phyloP scores from a whole-genome alignment of 1,284 basidiomycete species.

The Vanrija sp. region DNA sequence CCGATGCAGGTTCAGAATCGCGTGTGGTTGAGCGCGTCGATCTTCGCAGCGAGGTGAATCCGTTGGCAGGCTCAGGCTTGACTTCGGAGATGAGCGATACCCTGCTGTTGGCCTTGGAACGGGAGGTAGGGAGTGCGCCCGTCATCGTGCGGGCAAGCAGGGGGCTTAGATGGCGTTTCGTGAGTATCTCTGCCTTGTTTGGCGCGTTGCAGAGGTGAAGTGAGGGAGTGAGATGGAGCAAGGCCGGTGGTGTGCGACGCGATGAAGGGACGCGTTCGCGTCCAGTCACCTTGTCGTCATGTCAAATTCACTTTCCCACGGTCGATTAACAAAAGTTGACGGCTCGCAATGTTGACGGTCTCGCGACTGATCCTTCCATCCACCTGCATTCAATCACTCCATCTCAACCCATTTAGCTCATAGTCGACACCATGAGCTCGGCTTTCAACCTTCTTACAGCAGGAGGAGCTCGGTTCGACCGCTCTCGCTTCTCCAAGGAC shows the following conservation, averaged over 20 bases:
- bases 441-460: constrained; percentile 73
- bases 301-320: constrained; percentile 14
- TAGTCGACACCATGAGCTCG: constrained; percentile 27
- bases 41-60: constrained; percentile 20
- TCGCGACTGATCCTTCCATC: not conserved
- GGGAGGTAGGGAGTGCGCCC: constrained; percentile 4
- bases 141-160: too few species aligned
- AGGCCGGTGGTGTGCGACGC: not conserved
- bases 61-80: constrained; percentile 2
- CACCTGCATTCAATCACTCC: too few species aligned
- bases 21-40: constrained; percentile 20
- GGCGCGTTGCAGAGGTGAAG: too few species aligned
- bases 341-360: not conserved
- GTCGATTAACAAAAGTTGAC: constrained; percentile 12
- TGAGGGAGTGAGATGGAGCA: not conserved
- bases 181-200: not conserved
- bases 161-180: not conserved
- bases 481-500: constrained; percentile 67
- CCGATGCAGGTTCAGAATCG: not conserved
- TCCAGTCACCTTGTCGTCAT: not conserved
- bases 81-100: constrained; percentile 15
- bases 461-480: constrained; percentile 68
- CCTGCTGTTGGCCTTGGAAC: constrained; percentile 11
- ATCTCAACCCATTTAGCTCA: too few species aligned
- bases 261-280: not conserved